A percentile compares a stretch with the other conserved stretches of the same genome.
phyloP scores from a whole-genome alignment of 306 rosid genomes.

The Prunus dulcis region DNA sequence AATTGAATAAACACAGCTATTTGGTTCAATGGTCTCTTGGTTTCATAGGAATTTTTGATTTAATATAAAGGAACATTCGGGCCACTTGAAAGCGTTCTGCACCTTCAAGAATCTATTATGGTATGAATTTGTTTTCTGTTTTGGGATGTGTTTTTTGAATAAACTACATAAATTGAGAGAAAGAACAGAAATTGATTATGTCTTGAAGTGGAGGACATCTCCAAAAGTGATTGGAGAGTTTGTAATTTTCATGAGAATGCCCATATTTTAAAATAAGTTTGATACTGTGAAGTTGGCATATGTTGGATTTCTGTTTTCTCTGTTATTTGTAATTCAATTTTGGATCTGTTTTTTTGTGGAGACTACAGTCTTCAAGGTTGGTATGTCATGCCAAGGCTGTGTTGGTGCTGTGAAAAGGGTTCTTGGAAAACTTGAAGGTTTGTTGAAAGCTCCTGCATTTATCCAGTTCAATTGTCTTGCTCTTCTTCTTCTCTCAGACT shows the following conservation, averaged over 20 bases:
- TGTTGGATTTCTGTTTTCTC: background rate
- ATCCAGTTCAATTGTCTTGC: background rate
- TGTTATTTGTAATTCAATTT: background rate
- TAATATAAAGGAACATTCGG: background rate
- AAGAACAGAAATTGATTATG: background rate
- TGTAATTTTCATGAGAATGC: background rate
- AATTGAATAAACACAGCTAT: background rate
- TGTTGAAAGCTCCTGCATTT: background rate
- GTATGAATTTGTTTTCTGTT: background rate
- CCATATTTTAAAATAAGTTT: background rate
- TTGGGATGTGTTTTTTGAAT: background rate
- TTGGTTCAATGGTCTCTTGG: background rate
- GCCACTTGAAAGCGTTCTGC: background rate
- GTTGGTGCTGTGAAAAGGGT: constrained; percentile 91
- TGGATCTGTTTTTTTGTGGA: constrained; percentile 29
- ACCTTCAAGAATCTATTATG: background rate
- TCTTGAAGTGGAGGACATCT: background rate
- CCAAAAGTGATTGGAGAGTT: background rate
- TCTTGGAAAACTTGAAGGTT: constrained; percentile 88
- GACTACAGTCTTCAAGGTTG: constrained; percentile 90
- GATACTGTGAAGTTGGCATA: background rate
- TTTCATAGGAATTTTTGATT: background rate
- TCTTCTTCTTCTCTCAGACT: background rate
- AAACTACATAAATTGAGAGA: background rate
- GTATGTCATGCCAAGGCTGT: constrained; percentile 90